Conservation (phyloP, 176 grass and related monocot genomes). For the Juncus effusus region DNA sequence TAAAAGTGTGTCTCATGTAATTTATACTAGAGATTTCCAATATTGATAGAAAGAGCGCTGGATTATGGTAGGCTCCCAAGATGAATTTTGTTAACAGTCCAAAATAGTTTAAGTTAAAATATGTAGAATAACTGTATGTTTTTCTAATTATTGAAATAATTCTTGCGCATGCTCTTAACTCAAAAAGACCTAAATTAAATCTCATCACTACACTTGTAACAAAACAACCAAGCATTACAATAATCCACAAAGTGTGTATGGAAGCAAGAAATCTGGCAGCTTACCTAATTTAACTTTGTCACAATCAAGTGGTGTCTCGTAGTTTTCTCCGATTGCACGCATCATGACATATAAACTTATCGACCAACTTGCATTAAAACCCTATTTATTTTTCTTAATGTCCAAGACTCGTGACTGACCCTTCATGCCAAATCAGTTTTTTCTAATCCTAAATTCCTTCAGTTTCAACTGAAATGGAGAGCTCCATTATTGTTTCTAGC, state of each 20-base stretch:
- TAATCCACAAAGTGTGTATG: background rate
- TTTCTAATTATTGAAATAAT: no score
- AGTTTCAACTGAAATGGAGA: background rate
- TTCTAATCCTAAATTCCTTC: background rate
- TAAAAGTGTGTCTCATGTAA: no score
- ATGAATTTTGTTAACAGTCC: no score
- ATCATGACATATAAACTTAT: slow-evolving; percentile 6
- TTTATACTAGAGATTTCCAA: no score
- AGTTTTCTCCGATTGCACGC: slow-evolving; percentile 10
- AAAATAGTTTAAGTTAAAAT: no score
- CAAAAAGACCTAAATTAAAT: no score
- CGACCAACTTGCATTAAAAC: slow-evolving; percentile 2
- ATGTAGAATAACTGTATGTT: no score
- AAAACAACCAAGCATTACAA: no score
- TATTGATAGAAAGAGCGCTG: no score
- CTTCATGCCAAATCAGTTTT: slow-evolving; percentile 13
- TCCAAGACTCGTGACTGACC: slow-evolving; percentile 20
- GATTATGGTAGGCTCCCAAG: no score
- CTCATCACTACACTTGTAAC: no score
- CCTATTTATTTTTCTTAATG: background rate
- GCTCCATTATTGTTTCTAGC: background rate
- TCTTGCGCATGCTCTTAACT: no score
- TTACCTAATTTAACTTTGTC: slow-evolving; percentile 2
- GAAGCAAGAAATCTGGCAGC: background rate
- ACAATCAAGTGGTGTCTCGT: slow-evolving; percentile 16